Evolutionary conservation across 208 protist species (phyloP), one percentile per base, ranked within the genome.

Genomic region (Acanthamoeba divionensis): DNA sequence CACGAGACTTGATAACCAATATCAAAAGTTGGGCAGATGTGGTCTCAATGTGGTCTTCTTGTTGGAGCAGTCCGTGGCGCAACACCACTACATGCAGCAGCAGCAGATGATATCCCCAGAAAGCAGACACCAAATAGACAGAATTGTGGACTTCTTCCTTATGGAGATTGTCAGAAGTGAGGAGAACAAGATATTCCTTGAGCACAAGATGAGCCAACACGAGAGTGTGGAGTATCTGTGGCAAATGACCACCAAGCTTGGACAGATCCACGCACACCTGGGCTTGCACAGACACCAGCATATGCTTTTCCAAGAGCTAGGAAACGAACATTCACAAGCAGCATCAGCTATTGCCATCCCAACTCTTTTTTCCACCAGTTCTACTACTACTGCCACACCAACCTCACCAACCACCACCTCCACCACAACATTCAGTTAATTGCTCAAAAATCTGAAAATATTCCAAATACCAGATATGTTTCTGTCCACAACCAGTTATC

Each of bases 181-280:
- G 13, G 18, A 67, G 10, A 48, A 50, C 41, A 77, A 77, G 21
- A 21, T 77, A 5, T 77, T 77, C 33, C 12, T 77, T n/a, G 67
- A 77, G 36, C 67, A 77, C 38, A 18, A 26, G 33, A 5, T 26
- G 12, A 24, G 44, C 26, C 67, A 77, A 24, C 8, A 50, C 15
- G 67, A 77, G 8, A 77, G 44, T 18, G 67, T 29, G 33, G 67
- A 13, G 44, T 50, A 50, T 7, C 44, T 77, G 67, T 77, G 67
- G 67, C 67, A 45, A n/a, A 77, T 77, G 67, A 77, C 67, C 67
- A 77, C n/a, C n/a, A n/a, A n/a, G n/a, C n/a, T n/a, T n/a, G n/a
- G n/a, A n/a, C n/a, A n/a, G n/a, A n/a, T n/a, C n/a, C n/a, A n/a
- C n/a, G n/a, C n/a, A n/a, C n/a, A n/a, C n/a, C n/a, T n/a, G n/a